A percentile compares a stretch with the other conserved stretches of the same genome.
Evolutionary conservation across 2,329 filamentous ascomycete species (phyloP).

Genomic region (Fusarium pseudograminearum): DNA sequence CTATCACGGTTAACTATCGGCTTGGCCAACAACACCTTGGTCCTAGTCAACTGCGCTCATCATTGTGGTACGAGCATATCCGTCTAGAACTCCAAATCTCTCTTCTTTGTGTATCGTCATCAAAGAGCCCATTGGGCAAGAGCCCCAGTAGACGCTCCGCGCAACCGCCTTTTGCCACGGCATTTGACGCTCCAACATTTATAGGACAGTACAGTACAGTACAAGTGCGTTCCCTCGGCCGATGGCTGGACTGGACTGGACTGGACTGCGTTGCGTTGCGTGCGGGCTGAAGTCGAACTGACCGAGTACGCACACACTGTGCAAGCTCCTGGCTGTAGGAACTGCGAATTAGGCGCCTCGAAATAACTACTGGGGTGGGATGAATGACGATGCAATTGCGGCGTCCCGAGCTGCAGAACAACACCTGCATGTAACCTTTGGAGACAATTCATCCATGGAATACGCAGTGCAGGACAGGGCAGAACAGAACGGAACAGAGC

Average conservation of each 20-base stretch:
- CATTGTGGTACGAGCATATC: constrained; percentile 2
- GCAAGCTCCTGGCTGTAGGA: constrained; percentile 19
- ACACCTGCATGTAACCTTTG: constrained; percentile 29
- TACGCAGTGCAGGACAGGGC: not conserved
- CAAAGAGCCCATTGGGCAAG: constrained; percentile 25
- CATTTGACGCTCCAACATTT: constrained; percentile 24
- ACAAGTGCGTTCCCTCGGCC: constrained; percentile 17
- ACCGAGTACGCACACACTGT: constrained; percentile 28
- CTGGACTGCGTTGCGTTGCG: not conserved
- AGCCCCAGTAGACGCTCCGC: constrained; percentile 14
- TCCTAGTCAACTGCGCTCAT: not conserved
- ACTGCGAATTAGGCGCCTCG: constrained; percentile 27
- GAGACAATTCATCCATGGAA: constrained; percentile 7
- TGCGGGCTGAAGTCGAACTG: constrained; percentile 22
- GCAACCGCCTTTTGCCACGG: constrained; percentile 40
- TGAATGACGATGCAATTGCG: constrained; percentile 39
- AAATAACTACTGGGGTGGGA: constrained; percentile 19
- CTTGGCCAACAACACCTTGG: not conserved
- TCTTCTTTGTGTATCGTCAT: constrained; percentile 13
- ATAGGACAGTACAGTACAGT: not conserved
- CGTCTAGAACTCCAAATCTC: constrained; percentile 9
- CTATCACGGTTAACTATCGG: constrained; percentile 16
- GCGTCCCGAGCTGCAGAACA: constrained; percentile 30
- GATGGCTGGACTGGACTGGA: constrained; percentile 22
- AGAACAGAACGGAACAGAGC: not conserved